These are phyloP conservation scores for Exophiala lecanii-corni DNA, from an alignment of 2,329 filamentous ascomycete genomes.

Conservation along the genomic window DNA sequence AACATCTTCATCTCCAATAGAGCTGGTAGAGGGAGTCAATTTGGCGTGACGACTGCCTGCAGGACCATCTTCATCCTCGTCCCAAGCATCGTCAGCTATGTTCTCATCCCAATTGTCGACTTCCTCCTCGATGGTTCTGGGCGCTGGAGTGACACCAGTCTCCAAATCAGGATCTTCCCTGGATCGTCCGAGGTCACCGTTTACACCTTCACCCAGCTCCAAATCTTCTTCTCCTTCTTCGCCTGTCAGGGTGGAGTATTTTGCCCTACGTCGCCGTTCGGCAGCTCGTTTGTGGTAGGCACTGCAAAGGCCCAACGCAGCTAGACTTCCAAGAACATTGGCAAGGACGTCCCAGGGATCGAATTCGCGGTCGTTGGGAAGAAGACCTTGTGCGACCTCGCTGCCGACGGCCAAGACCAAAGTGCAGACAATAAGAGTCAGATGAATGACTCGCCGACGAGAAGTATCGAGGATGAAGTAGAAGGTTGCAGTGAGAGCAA, in stretches of 20 bases:
- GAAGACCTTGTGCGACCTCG: conserved; percentile 54
- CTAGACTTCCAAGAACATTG: conserved; percentile 74
- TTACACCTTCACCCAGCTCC: conserved; percentile 55
- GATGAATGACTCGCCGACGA: conserved; percentile 75
- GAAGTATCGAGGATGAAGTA: conserved; percentile 97
- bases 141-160: conserved; percentile 26
- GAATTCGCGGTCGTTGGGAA: conserved; percentile 67
- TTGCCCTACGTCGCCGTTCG: conserved; percentile 72
- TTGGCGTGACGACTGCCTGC: conserved; percentile 24
- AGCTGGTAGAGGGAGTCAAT: conserved; percentile 27
- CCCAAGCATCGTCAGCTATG: conserved; percentile 57
- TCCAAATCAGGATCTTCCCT: conserved; percentile 23
- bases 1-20: conserved; percentile 26
- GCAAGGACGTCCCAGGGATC: conserved; percentile 84
- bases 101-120: conserved; percentile 96
- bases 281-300: conserved; percentile 97
- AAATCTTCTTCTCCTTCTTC: conserved; percentile 54
- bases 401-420: conserved; percentile 53
- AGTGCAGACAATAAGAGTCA: conserved; percentile 78
- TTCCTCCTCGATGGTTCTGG: conserved; percentile 65
- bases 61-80: conserved; percentile 50
- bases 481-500: conserved; percentile 75
- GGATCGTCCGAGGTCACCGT: conserved; percentile 6
- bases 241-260: conserved; percentile 64
- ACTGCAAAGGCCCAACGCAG: conserved; percentile 67